Evolutionary conservation across 768 basidiomycete genomes (phyloP), one percentile per base, ranked within the genome.

Genomic region (Lactarius hatsudake): DNA sequence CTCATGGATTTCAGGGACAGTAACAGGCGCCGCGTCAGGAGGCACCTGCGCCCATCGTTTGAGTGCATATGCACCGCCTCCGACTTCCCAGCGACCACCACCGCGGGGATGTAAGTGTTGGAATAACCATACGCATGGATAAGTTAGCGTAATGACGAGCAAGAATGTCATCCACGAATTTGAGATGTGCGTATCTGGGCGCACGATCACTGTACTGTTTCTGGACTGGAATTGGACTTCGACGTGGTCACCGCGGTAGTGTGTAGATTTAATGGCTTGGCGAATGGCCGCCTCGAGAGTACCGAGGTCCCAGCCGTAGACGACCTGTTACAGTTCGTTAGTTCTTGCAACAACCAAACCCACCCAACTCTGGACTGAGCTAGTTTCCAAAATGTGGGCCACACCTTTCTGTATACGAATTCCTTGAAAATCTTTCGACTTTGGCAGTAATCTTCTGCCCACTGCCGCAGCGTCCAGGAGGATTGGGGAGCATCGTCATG

Each of bases 391-490:
- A 28, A 17, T 20, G 38, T 38, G 18, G 60, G 48, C 67, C 74
- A 18, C 66, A 88, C 88, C 79, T 91, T 91, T 30, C 81, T 78
- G 67, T 92, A 90, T 7, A 83, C 81, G 73, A 94, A 92, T 76
- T 93, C 91, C 74, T 93, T 94, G 68, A 94, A 78, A 18, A 81
- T 75, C 71, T 88, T 93, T 9, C 75, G 79, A 72, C 88, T 89
- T 32, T 83, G 81, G 66, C 91, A 93, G 72, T 92, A 94, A 65
- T 89, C 87, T 70, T 93, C 90, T 9, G 91, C 91, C 93, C 93
- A 94, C 66, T 88, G 69, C 8, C 71, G 71, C 42, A 70, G 36
- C 7, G 71, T 69, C 63, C 43, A 77, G 69, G 66, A 70, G 9
- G 72, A 73, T 43, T 70, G 67, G 38, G 71, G 70, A 7, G 71